Base-by-base conservation (phyloP, 306 rosid species). In the Luffa aegyptiaca region DNA sequence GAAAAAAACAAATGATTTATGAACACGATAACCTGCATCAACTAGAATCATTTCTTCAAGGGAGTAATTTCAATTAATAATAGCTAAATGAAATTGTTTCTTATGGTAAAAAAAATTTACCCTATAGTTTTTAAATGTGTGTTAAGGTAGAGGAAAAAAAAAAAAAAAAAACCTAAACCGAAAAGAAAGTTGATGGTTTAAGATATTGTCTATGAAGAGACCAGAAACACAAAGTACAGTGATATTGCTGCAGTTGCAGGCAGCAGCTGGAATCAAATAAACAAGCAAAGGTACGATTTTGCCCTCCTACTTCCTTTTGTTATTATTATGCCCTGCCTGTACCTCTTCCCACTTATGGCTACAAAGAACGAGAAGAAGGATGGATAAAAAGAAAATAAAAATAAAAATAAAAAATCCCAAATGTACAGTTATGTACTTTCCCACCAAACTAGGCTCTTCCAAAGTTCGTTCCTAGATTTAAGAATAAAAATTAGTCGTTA, bases 261-360 rank as follows among this genome's bases (percentile, higher is more conserved):
- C 75, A 68, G 75, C 75, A 41, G 75, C 31, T 68, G 75, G 75
- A 68, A 68, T 18, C 75, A 68, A 68, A 41, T 68, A 18, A 68
- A 68, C 51, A 68, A 10, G 35, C 17, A 41, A 14, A 41, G 2
- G 52, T 68, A 68, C 75, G 3, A 68, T 42, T 42, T 68, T 68
- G 75, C 75, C 75, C 75, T 68, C 48, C 35, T 65, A 3, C 4
- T 39, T 39, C 20, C 13, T 58, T 58, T 21, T 55, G 21, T 11
- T 17, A 53, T 53, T 53, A 53, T 53, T 53, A 4, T 53, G 58
- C 58, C 58, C 16, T 17, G 6, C 20, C 20, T 53, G 7, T 53
- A 16, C 58, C 8, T 17, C 59, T 55, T 16, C 58, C 58, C 17
- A 18, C 59, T 55, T n/a, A 7, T 55, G 26, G 59, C 59, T 18